Percentiles rank a stretch among this genome's conserved stretches.
phyloP scores from a whole-genome alignment of 352 stramenopile species.

The Globisporangium sylvaticum region DNA sequence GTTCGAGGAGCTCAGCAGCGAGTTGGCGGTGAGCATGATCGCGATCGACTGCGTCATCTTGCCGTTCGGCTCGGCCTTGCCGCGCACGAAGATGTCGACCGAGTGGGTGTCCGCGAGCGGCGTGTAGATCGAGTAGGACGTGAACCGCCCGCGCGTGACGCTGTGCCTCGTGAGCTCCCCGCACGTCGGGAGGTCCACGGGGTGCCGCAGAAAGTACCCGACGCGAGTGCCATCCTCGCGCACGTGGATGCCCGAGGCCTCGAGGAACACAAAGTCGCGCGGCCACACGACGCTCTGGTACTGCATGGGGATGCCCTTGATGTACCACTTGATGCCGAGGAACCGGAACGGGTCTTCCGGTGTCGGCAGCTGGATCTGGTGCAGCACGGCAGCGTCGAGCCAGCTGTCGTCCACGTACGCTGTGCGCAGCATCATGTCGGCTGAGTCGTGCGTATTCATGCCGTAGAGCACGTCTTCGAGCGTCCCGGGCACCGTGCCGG shows the following conservation, averaged over 20 bases:
- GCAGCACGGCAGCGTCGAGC: conserved; percentile 17
- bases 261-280: conserved; percentile 20
- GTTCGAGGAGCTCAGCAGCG: conserved; percentile 23
- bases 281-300: conserved; percentile 5
- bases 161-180: background rate
- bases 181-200: conserved; percentile 14
- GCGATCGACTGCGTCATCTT: conserved; percentile 12
- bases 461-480: conserved; percentile 19
- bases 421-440: conserved; percentile 17
- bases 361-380: conserved; percentile 13
- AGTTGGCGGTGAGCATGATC: conserved; percentile 14
- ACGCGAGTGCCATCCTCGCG: conserved; percentile 11
- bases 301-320: conserved; percentile 11
- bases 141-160: conserved; percentile 9
- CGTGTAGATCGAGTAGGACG: conserved; percentile 15
- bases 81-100: conserved; percentile 16
- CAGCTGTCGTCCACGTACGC: conserved; percentile 18
- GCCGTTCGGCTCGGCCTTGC: conserved; percentile 9
- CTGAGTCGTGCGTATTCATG: conserved; percentile 15
- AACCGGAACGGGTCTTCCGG: conserved; percentile 15
- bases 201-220: conserved; percentile 19
- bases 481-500: conserved; percentile 11
- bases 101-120: conserved; percentile 1
- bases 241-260: conserved; percentile 11
- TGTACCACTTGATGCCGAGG: conserved; percentile 20